Evolutionary conservation across 768 basidiomycete species (phyloP), one percentile per base, ranked within the genome.

Genomic region (Amyloporia xantha): DNA sequence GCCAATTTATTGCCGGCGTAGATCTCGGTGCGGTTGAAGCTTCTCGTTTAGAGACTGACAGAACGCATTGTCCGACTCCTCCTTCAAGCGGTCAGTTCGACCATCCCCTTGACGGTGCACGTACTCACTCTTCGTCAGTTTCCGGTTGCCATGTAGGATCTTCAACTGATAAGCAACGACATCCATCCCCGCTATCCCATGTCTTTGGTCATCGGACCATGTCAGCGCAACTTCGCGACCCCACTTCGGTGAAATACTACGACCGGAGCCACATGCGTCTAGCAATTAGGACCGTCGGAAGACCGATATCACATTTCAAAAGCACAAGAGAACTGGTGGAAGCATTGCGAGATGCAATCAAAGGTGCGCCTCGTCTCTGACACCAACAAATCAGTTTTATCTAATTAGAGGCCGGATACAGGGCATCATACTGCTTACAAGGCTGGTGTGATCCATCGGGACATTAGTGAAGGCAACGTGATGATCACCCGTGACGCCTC

Each of bases 381-480:
- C 9, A 33, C 9, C 30, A 33, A 7, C 30, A 33, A 15, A 15
- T 7, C 30, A 15, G 9, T 33, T 15, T 7, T 33, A 7, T 7
- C 30, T 33, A 15, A 33, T 33, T 33, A 7, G 30, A n/a, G n/a
- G n/a, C n/a, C n/a, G 7, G 15, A 7, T 33, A 15, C 20, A 25
- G 43, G 43, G 9, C 24, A 44, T 33, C 26, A 13, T 4, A 28
- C 5, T 4, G 43, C 21, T 11, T 23, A 44, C 43, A 30, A 44
- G 43, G 43, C 43, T 0, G 37, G 46, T 5, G 30, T 56, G 13
- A 15, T 56, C 11, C 55, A 56, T 24, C 49, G 55, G 2, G 55
- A 56, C 25, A 41, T 56, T 17, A 56, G 55, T 27, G 30, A 50
- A 0, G 55, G 55, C 12, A 56, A 56, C 28, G 45, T 56, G 10